Evolutionary conservation across 306 rosid species (phyloP), one percentile per base, ranked within the genome.

Genomic region (Hippophae rhamnoides): DNA sequence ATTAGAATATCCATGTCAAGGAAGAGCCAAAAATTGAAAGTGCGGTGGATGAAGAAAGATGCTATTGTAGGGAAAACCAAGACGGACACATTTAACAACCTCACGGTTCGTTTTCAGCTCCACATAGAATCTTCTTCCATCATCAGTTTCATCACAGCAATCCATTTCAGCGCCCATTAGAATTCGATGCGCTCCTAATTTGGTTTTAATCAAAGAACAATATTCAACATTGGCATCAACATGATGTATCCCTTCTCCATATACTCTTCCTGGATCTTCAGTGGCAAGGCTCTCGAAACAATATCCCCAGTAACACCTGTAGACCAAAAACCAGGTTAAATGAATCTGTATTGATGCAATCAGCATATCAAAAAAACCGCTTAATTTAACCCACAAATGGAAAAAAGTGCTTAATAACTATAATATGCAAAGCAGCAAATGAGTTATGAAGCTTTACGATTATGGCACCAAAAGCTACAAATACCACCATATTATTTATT

Each of bases 81-180:
- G 49, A 38, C n/a, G 62, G 45, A 54, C 26, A 60, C 25, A 59
- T 45, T 23, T 45, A 43, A 25, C 75, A 64, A 88, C 99, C 99
- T 93, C 99, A 18, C 81, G 85, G 73, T 89, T 85, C 26, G 99
- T 88, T 74, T 93, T 93, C 41, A 93, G 69, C 71, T 93, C 99
- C 70, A 93, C 86, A 59, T 84, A 93, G 74, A 86, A 93, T 76
- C 90, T 86, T 76, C 85, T 82, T 72, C 99, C 99, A 43, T 93
- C 99, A 73, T 86, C 94, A 54, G 99, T 93, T 7, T 96, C 80
- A 77, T 93, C 99, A 45, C 99, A 88, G 79, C 90, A 93, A 86
- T 88, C 99, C 94, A 93, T 93, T 78, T 86, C 99, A 77, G 99
- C 97, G 64, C 99, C 99, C 99, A 88, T 93, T 75, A 93, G 63